Evolutionary conservation across 306 rosid genomes (phyloP), one percentile per base, ranked within the genome.

Genomic region (Rosa lucieae): DNA sequence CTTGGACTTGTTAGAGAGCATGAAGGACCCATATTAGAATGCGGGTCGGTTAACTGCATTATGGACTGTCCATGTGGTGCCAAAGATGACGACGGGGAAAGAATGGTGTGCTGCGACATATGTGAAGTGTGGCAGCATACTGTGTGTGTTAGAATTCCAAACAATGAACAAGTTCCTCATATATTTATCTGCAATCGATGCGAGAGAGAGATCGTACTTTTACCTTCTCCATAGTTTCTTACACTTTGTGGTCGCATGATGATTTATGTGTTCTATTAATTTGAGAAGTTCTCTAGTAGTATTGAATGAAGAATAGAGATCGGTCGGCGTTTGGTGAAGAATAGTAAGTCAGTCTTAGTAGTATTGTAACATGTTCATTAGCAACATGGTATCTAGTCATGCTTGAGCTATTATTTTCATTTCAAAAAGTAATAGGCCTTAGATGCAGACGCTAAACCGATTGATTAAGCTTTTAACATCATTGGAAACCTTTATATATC

Each of bases 101-200:
- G 96, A 46, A 87, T 90, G 92, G 84, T 95, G 0, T 74, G 83
- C 0, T 94, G 97, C 82, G 99, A 94, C 82, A 94, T 94, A 42
- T 95, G 98, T 81, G 99, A 95, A 59, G 89, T 74, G 72, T 77
- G 87, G 94, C 94, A 95, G 75, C 99, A 92, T 14, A 95, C 98
- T 12, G 86, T 88, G 26, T 95, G 97, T 78, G 90, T 87, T 85
- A 72, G 91, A 8, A 87, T 94, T 72, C 95, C 93, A 4, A 81
- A 91, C 83, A 83, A 89, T 72, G 89, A 89, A 77, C 82, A 89
- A 76, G 77, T 86, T 74, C 97, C 99, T 62, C 87, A 78, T 23
- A 89, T 94, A 47, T 94, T 94, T 89, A 67, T 94, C 8, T 94
- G 97, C 78, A 87, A 69, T 66, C 83, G 87, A 15, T 94, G 99